phyloP scores from a whole-genome alignment of 164 flowering plant species.

The Umbilicus rupestris region DNA sequence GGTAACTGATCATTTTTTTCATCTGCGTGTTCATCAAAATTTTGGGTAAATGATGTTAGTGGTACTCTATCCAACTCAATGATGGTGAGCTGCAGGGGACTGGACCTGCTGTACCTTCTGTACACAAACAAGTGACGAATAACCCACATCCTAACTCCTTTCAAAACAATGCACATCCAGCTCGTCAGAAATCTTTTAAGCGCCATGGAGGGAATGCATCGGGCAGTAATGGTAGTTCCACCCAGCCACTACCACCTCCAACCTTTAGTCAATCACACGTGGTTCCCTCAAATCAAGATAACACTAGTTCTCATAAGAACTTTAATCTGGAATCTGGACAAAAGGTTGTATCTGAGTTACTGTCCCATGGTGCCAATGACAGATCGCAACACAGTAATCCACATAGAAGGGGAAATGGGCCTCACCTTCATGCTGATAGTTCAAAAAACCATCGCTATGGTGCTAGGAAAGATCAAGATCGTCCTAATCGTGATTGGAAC shows the following conservation, averaged over 20 bases:
- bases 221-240: constrained; percentile 13
- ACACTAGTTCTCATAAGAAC: constrained; percentile 24
- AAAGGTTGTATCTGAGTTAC: constrained; percentile 28
- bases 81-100: constrained; percentile 6
- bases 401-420: constrained; percentile 40
- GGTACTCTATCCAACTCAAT: too few relatives aligned
- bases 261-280: not conserved
- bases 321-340: constrained; percentile 27
- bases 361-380: constrained; percentile 32
- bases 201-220: constrained; percentile 18
- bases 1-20: not conserved
- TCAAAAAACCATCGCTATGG: constrained; percentile 46
- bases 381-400: constrained; percentile 43
- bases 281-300: constrained; percentile 21
- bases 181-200: constrained; percentile 25
- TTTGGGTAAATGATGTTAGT: not conserved
- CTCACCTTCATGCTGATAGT: constrained; percentile 51
- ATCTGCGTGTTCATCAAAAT: not conserved
- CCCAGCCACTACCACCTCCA: constrained; percentile 15
- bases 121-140: constrained; percentile 18
- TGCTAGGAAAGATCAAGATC: constrained; percentile 65
- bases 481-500: constrained; percentile 43
- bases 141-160: constrained; percentile 17
- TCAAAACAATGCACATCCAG: constrained; percentile 15
- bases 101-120: constrained; percentile 13